Evolutionary conservation across 2,329 filamentous ascomycete species (phyloP), one percentile per base, ranked within the genome.

Genomic region (Pseudopyricularia cyperi): DNA sequence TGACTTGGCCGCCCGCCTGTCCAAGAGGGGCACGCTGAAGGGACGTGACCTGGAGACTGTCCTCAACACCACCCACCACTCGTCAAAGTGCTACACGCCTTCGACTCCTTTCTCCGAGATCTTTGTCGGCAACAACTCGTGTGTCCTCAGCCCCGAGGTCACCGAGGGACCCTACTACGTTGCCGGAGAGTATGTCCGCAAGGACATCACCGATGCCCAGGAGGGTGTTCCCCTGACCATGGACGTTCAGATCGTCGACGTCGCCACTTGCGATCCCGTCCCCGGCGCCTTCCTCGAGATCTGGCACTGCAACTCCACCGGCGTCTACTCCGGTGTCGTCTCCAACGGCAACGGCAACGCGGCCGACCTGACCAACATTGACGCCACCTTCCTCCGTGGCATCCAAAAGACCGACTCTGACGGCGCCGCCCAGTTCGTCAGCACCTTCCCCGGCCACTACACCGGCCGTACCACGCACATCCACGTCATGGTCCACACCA

Each of bases 391-490:
- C 61, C 65, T 76, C 5, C 71, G 74, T 3, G 74, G 74, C 32
- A 67, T 75, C 44, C 69, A 73, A 58, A 60, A 64, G 12, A 70
- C 71, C 1, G 67, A 76, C 55, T 55, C 59, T 2, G 69, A 74
- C 44, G 74, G 74, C 37, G 69, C 76, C 12, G 71, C 70, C 15
- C 63, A 62, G 48, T 76, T 77, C 59, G 66, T 72, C 34, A 75
- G 71, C 9, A 63, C 68, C 19, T 69, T 73, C 60, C 70, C 71
- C 0, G 71, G 71, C 11, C 70, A 72, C 58, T 68, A 69, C 59
- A 55, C 61, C 34, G 65, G 66, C 0, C 63, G 68, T 11, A 62
- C 66, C 0, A 70, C 64, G 12, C 71, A 74, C 56, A 66, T 70
- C 53, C 71, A 73, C 61, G 60, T 76, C 48, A 62, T 73, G 52